Base-by-base conservation (phyloP, 345 rosid genomes). In the Pistacia atlantica region DNA sequence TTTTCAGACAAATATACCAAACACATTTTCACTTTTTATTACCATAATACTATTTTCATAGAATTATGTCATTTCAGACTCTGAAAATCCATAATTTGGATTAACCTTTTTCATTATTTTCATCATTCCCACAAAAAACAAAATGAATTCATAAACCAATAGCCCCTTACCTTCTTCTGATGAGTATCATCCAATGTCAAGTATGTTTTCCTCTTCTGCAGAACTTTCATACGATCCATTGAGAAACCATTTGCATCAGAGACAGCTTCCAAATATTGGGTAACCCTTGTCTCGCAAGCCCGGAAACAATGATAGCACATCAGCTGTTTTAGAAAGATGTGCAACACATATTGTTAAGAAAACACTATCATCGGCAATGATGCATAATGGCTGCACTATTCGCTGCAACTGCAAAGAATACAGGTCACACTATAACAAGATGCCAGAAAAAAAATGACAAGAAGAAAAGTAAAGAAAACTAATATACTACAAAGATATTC, bases 361-460 rank as follows among this genome's bases (percentile, higher is more conserved):
- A 62, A 92, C 68, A 83, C 98, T 96, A 80, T 96, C 99, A 87
- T 96, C 99, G 65, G 85, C 87, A 75, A 93, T 84, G 46, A 96
- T 65, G 45, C 97, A 93, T 45, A 89, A 78, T 73, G 91, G 84
- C 28, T 80, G 80, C 60, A 72, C 82, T 85, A 83, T 90, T 80
- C 78, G 85, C 83, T 83, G 88, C 87, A 96, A 77, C 98, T 93
- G 93, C 74, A 84, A 80, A 74, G 68, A 80, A 80, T 48, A 46
- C 18, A 65, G 16, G 45, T 35, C 5, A 12, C 8, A 9, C 60
- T 57, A 28, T 0, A 42, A 62, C 66, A 60, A 4, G 46, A 46
- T 54, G 65, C 58, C 54, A 7, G 52, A 9, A 60, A 31, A 17
- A 38, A 59, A 18, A 28, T 11, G 7, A 51, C 3, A 45, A 38